phyloP scores from a whole-genome alignment of 2,329 filamentous ascomycete genomes.

The Colletotrichum sp. region DNA sequence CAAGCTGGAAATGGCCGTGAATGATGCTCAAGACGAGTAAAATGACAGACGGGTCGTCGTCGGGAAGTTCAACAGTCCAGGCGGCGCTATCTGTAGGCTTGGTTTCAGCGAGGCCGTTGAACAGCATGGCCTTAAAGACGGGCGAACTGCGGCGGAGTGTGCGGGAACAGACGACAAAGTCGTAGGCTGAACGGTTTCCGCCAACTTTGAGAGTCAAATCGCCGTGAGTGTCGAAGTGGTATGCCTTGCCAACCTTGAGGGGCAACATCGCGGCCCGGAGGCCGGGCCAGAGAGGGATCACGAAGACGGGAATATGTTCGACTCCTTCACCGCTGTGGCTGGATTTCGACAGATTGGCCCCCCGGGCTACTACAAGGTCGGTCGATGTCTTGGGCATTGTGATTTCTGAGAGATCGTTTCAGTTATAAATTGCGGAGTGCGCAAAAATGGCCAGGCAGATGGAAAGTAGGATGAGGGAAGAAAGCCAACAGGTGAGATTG shows the following conservation, averaged over 20 bases:
- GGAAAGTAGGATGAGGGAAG: too few relatives aligned
- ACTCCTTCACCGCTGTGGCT: background rate
- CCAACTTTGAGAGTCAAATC: background rate
- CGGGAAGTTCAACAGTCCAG: background rate
- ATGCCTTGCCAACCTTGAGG: background rate
- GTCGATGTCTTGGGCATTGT: background rate
- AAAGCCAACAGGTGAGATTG: background rate
- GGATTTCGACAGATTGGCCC: too few relatives aligned
- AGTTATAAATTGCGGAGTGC: rapidly evolving
- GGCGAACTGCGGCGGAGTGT: background rate
- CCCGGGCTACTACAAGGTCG: too few relatives aligned
- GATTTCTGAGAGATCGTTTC: background rate
- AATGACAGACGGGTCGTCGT: background rate
- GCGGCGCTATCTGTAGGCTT: background rate
- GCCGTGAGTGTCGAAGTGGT: background rate
- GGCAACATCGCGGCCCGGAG: background rate
- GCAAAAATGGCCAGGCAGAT: background rate
- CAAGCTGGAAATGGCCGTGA: background rate
- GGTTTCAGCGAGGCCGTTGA: background rate
- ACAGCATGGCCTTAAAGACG: background rate
- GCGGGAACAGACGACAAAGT: background rate
- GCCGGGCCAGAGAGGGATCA: background rate
- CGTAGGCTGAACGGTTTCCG: background rate
- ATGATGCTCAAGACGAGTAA: background rate
- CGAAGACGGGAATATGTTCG: background rate